These are phyloP conservation scores for Coprinopsis sp. DNA, from an alignment of 768 basidiomycete species.

Conservation along the genomic window DNA sequence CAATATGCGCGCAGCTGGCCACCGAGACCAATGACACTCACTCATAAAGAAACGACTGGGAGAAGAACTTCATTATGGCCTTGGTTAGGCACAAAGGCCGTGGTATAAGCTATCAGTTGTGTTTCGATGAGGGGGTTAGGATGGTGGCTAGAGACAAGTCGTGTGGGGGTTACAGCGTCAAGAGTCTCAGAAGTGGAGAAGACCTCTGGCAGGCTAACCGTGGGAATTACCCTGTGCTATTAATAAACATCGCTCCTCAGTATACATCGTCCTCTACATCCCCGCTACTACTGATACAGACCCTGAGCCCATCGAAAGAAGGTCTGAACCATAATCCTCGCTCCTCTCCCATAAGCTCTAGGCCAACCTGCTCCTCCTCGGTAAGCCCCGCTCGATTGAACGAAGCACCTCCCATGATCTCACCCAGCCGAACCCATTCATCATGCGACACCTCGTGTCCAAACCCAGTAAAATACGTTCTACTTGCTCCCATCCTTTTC, in stretches of 20 bases:
- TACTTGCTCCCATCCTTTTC: conserved; percentile 49
- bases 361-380: conserved; percentile 35
- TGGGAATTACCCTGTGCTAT: conserved; percentile 9
- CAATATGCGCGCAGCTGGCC: conserved; percentile 10
- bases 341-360: conserved; percentile 46
- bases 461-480: conserved; percentile 74
- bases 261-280: conserved; percentile 41
- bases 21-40: conserved; percentile 23
- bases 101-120: too few species aligned
- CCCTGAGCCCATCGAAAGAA: conserved; percentile 67
- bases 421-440: conserved; percentile 64
- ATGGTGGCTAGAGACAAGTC: too few species aligned
- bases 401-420: conserved; percentile 38
- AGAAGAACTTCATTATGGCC: conserved; percentile 49
- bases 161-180: too few species aligned
- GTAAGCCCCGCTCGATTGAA: conserved; percentile 25
- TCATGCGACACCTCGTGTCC: conserved; percentile 75
- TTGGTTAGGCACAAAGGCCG: background rate
- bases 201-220: too few species aligned
- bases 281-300: conserved; percentile 40
- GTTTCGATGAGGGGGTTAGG: too few species aligned
- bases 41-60: conserved; percentile 54
- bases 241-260: too few species aligned
- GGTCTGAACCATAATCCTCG: conserved; percentile 59
- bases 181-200: too few species aligned